Evolutionary conservation across 768 basidiomycete genomes (phyloP).

Genomic region (Pleurotus eryngii): DNA sequence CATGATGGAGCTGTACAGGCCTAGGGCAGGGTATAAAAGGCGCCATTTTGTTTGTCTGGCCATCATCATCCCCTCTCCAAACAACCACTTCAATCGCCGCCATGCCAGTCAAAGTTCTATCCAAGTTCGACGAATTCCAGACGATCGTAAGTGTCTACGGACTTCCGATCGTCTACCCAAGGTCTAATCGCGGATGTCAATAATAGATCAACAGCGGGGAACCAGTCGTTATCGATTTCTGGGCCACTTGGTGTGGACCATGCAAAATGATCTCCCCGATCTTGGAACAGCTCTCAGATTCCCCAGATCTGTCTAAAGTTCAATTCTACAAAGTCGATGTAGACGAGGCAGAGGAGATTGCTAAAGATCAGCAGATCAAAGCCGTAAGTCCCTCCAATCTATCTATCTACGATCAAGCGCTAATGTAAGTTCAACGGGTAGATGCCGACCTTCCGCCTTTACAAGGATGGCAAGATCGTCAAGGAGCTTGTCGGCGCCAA

Average conservation of each 20-base stretch:
- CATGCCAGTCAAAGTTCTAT: not conserved
- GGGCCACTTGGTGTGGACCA: constrained; percentile 77
- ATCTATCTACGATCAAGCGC: no score
- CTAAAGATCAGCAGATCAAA: constrained; percentile 56
- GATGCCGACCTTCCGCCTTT: constrained; percentile 37
- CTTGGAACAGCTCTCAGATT: constrained; percentile 49
- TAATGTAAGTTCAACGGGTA: not conserved
- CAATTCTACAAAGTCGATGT: constrained; percentile 76
- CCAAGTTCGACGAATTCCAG: not conserved
- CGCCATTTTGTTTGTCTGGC: not conserved
- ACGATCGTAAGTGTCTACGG: constrained; percentile 1
- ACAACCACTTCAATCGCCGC: not conserved
- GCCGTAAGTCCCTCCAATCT: constrained; percentile 40
- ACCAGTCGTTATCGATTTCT: constrained; percentile 64
- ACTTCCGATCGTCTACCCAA: no score
- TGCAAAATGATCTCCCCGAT: constrained; percentile 67
- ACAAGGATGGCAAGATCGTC: constrained; percentile 32
- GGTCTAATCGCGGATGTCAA: no score
- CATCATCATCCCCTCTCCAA: not conserved
- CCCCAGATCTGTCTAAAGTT: constrained; percentile 22
- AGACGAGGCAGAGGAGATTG: constrained; percentile 29
- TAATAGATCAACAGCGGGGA: constrained; percentile 44
- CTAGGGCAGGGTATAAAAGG: not conserved
- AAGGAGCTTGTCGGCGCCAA: constrained; percentile 47
- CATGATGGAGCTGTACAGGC: not conserved